Conservation (phyloP, 176 grass and related monocot species). For the Cenchrus americanus region DNA sequence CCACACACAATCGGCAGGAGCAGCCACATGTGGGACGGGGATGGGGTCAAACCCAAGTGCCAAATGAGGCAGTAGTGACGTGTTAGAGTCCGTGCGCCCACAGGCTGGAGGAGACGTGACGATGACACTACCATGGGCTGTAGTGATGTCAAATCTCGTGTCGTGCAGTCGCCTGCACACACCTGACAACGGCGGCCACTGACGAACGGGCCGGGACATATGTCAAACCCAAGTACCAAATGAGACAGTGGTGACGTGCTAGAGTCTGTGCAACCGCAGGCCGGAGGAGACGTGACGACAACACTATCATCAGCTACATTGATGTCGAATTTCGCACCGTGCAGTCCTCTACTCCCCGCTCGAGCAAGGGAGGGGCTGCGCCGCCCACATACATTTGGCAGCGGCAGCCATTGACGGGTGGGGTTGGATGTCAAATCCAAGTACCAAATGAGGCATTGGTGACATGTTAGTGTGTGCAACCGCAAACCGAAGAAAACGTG, state of each 20-base stretch:
- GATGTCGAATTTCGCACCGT: no score
- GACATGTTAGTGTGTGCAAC: not conserved
- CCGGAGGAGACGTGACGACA: not conserved
- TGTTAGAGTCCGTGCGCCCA: not conserved
- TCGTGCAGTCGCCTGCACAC: no score
- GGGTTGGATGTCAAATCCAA: not conserved
- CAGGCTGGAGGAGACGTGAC: not conserved
- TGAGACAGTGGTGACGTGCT: constrained; percentile 21
- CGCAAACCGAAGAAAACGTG: not conserved
- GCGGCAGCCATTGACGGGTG: not conserved
- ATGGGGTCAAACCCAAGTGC: not conserved
- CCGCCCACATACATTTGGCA: no score
- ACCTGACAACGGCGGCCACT: no score
- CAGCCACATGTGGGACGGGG: not conserved
- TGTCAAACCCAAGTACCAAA: not conserved
- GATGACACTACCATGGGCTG: not conserved
- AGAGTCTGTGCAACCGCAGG: not conserved
- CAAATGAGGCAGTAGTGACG: constrained; percentile 9
- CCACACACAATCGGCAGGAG: no score
- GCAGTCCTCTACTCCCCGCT: no score
- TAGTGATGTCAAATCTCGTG: no score
- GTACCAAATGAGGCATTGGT: not conserved
- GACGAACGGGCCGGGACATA: no score
- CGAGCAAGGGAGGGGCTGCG: no score
- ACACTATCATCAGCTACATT: not conserved